Percentiles rank a stretch among this genome's conserved stretches.
Conservation (phyloP, 2,329 filamentous ascomycete species). For the Talaromyces sp. region DNA sequence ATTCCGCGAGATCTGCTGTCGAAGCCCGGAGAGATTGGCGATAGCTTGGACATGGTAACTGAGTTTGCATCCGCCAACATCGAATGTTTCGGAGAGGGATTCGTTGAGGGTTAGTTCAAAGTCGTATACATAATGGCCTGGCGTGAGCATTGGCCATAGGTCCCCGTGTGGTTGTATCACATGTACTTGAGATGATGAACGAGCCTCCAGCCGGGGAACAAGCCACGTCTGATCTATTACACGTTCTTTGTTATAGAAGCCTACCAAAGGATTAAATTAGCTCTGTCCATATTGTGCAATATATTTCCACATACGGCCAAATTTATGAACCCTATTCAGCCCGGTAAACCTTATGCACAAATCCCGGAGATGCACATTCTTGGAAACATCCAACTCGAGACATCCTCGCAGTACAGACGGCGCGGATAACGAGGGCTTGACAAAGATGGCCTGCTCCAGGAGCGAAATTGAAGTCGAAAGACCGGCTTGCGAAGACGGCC, state of each 20-base stretch:
- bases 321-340: conserved; percentile 3
- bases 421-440: not conserved
- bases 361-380: conserved; percentile 10
- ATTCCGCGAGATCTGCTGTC: conserved; percentile 6
- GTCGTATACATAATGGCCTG: conserved; percentile 7
- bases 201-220: conserved; percentile 4
- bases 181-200: not conserved
- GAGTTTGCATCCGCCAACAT: conserved; percentile 10
- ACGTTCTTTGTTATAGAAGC: conserved; percentile 3
- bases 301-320: conserved; percentile 1
- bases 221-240: conserved; percentile 4
- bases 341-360: conserved; percentile 4
- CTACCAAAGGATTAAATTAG: not conserved
- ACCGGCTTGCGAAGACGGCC: not conserved
- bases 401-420: conserved; percentile 12
- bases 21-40: not conserved
- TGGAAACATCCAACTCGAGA: conserved; percentile 2
- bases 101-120: conserved; percentile 12
- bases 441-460: conserved; percentile 12
- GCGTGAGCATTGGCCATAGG: not conserved
- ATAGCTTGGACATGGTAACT: conserved; percentile 7
- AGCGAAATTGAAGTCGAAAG: not conserved
- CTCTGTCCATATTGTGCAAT: not conserved
- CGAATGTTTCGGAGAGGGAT: conserved; percentile 7
- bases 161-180: not conserved